A percentile compares a stretch with the other conserved stretches of the same genome.
Conservation (phyloP, 805 yeast species). For the Blastobotrys attinorum region DNA sequence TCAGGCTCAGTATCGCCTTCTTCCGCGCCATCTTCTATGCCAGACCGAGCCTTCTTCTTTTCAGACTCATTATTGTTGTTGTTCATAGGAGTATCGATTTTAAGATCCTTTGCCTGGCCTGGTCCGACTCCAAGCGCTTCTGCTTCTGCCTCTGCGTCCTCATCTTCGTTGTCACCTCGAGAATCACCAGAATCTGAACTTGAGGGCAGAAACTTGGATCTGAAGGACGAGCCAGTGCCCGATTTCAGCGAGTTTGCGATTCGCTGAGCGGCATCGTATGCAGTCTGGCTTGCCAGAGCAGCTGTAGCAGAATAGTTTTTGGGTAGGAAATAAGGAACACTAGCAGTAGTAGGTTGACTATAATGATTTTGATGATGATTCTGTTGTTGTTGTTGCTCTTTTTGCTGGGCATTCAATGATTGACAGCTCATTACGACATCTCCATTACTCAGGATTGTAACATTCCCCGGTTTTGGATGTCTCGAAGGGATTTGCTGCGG, state of each 20-base stretch:
- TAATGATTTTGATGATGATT: no score
- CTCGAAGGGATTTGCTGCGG: slow-evolving; percentile 93
- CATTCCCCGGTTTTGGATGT: slow-evolving; percentile 73
- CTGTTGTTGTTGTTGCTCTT: no score
- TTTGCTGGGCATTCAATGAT: neutral
- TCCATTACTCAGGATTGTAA: slow-evolving; percentile 31
- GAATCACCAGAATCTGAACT: slow-evolving; percentile 5
- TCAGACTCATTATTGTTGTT: no score
- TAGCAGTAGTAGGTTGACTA: neutral
- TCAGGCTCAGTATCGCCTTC: slow-evolving; percentile 28
- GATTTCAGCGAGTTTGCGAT: slow-evolving; percentile 13
- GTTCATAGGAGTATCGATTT: slow-evolving; percentile 17
- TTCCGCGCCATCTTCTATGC: slow-evolving; percentile 3
- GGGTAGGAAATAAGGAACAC: slow-evolving; percentile 13
- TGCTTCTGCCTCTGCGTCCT: slow-evolving; percentile 8
- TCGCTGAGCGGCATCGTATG: slow-evolving; percentile 18
- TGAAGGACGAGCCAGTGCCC: neutral
- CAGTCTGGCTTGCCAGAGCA: slow-evolving; percentile 13
- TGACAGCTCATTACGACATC: slow-evolving; percentile 10
- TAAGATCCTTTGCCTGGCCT: neutral
- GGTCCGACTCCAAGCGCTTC: neutral
- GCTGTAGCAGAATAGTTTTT: slow-evolving; percentile 13
- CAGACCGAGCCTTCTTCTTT: no score
- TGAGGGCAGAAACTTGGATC: slow-evolving; percentile 5
- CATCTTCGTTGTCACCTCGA: slow-evolving; percentile 13